These are phyloP conservation scores for Pseudevernia furfuracea DNA, from an alignment of 495 filamentous ascomycete genomes.

Conservation along the genomic window DNA sequence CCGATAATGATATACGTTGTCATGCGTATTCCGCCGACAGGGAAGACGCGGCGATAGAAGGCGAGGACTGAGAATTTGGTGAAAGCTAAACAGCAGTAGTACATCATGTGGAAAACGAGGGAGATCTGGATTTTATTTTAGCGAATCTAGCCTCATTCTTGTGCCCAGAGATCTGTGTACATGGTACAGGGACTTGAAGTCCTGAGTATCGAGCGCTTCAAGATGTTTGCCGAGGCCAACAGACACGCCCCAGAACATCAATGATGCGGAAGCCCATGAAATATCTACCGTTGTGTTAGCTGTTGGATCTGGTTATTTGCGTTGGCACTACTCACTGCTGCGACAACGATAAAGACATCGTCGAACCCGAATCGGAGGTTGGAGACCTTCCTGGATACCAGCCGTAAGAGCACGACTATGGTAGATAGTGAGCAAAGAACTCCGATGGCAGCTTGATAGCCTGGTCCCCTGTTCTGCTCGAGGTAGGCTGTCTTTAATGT, in stretches of 20 bases:
- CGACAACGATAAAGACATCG: background rate
- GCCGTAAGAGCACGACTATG: background rate
- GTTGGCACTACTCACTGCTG: background rate
- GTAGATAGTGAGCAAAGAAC: background rate
- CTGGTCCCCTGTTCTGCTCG: background rate
- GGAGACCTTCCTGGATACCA: background rate
- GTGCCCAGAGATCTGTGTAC: background rate
- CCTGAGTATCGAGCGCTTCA: background rate
- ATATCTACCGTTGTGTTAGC: background rate
- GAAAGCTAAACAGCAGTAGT: background rate
- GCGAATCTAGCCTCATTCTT: background rate
- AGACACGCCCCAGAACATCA: background rate
- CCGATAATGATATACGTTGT: no score
- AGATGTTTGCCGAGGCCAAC: background rate
- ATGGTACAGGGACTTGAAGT: background rate
- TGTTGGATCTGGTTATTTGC: background rate
- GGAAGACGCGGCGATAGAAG: background rate
- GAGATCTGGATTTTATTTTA: background rate
- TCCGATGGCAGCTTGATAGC: background rate
- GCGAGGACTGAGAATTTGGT: background rate
- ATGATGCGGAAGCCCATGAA: background rate
- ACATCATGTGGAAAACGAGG: background rate
- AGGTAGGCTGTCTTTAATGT: background rate
- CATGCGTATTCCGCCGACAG: no score
- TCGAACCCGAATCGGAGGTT: background rate